These are phyloP conservation scores for Cercophora samala DNA, from an alignment of 495 filamentous ascomycete genomes.

Conservation along the genomic window DNA sequence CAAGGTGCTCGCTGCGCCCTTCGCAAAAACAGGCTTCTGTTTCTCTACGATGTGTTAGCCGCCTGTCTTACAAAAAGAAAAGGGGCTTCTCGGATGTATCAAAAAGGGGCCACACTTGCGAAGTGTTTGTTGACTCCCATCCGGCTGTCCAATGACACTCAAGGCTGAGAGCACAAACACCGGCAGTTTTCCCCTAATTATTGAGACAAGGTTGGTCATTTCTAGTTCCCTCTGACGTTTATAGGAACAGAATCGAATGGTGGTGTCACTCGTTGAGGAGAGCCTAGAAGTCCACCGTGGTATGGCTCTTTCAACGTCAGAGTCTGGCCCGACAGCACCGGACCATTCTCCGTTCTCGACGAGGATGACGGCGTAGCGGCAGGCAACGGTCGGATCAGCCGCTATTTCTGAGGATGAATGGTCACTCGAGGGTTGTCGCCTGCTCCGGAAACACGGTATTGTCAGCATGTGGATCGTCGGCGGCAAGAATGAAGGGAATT, in stretches of 20 bases:
- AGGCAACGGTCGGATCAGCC: neutral
- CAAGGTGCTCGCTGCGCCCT: neutral
- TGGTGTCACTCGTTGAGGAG: neutral
- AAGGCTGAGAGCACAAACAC: neutral
- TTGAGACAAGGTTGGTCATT: neutral
- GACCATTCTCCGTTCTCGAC: neutral
- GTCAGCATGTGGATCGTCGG: neutral
- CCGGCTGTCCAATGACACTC: neutral
- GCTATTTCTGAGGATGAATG: neutral
- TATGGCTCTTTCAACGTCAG: neutral
- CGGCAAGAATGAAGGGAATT: neutral
- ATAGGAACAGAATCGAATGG: neutral
- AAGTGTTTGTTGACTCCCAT: neutral
- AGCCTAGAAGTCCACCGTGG: neutral
- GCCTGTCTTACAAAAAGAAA: neutral
- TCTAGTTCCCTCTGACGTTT: neutral
- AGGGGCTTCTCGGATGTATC: neutral
- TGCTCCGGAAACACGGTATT: neutral
- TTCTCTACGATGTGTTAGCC: neutral
- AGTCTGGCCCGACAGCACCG: neutral
- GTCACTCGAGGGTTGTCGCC: neutral
- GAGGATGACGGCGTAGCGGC: neutral
- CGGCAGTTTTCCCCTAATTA: neutral
- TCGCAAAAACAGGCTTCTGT: neutral
- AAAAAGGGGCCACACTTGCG: neutral